These are phyloP conservation scores for Vicia sativa DNA, from an alignment of 306 rosid genomes.

Conservation along the genomic window DNA sequence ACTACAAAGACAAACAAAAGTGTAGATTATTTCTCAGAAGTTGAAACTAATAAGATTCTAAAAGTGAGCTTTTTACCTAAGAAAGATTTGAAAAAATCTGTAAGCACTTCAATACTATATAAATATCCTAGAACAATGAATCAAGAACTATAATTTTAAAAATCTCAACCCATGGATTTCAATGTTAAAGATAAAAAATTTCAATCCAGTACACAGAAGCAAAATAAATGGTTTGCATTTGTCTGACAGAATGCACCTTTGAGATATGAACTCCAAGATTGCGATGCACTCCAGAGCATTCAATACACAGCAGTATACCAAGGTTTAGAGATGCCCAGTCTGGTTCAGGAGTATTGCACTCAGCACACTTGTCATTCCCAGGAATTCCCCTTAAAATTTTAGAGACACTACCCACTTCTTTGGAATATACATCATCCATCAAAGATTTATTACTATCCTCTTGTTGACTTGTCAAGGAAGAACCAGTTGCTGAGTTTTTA, in stretches of 20 bases:
- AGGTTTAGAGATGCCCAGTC: constrained; percentile 99
- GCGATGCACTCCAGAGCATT: constrained; percentile 97
- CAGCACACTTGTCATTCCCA: constrained; percentile 93
- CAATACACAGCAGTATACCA: constrained; percentile 88
- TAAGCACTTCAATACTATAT: constrained; percentile 18
- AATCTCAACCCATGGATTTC: constrained; percentile 26
- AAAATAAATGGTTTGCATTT: constrained; percentile 32
- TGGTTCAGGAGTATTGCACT: constrained; percentile 83
- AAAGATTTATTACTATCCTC: constrained; percentile 47
- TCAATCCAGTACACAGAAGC: constrained; percentile 1
- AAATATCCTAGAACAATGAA: constrained; percentile 20
- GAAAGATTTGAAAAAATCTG: constrained; percentile 27
- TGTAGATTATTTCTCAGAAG: constrained; percentile 12
- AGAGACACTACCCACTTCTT: constrained; percentile 63
- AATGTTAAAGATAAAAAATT: constrained; percentile 19
- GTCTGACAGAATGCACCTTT: constrained; percentile 59
- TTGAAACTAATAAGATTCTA: constrained; percentile 9
- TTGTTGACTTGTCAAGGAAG: constrained; percentile 48
- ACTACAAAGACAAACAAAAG: constrained; percentile 23
- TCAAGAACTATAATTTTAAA: constrained; percentile 15
- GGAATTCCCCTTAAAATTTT: constrained; percentile 73
- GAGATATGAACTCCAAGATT: constrained; percentile 98
- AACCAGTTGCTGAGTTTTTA: constrained; percentile 43
- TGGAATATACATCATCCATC: constrained; percentile 45
- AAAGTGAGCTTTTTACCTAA: not conserved